Percentiles rank a stretch among this genome's conserved stretches.
phyloP scores from a whole-genome alignment of 1,139 yeast species.

The Chernovozyma aurita region DNA sequence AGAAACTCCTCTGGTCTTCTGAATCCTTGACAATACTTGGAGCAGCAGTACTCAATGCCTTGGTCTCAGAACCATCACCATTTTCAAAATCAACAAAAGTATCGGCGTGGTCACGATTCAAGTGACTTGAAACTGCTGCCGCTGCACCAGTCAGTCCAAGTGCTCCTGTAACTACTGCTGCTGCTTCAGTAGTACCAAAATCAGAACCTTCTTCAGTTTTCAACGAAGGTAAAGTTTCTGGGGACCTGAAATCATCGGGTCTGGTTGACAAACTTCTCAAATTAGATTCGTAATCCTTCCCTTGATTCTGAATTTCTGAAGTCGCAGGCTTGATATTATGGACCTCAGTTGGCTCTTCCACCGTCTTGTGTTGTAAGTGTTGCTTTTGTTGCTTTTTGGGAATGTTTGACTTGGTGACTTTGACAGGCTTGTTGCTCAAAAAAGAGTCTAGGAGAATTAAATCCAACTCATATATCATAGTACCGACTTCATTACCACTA shows the following conservation, averaged over 20 bases:
- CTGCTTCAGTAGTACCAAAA: slow-evolving; percentile 6
- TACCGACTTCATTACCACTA: slow-evolving; percentile 47
- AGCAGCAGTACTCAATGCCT: slow-evolving; percentile 1
- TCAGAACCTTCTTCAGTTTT: slow-evolving; percentile 7
- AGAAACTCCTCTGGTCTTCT: slow-evolving; percentile 2
- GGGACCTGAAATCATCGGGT: slow-evolving; percentile 42
- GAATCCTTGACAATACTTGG: slow-evolving; percentile 1
- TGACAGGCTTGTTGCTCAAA: slow-evolving; percentile 13
- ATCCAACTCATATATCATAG: slow-evolving; percentile 64
- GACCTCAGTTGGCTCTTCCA: slow-evolving; percentile 8
- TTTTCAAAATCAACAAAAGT: slow-evolving; percentile 9
- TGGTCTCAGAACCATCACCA: neutral
- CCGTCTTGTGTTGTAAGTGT: slow-evolving; percentile 6
- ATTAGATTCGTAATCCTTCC: slow-evolving; percentile 20
- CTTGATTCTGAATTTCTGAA: slow-evolving; percentile 11
- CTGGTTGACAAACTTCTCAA: slow-evolving; percentile 39
- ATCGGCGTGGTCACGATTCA: slow-evolving; percentile 1
- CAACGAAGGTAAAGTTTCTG: slow-evolving; percentile 34
- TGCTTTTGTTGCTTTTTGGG: slow-evolving; percentile 6
- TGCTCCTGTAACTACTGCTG: slow-evolving; percentile 10
- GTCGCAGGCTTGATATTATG: slow-evolving; percentile 10
- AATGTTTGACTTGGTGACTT: neutral
- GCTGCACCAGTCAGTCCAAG: slow-evolving; percentile 12
- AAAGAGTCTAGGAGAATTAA: slow-evolving; percentile 33
- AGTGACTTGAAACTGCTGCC: slow-evolving; percentile 2